Base-by-base conservation (phyloP, 192 early-diverging fungal species). In the Chytriomyces sp. region DNA sequence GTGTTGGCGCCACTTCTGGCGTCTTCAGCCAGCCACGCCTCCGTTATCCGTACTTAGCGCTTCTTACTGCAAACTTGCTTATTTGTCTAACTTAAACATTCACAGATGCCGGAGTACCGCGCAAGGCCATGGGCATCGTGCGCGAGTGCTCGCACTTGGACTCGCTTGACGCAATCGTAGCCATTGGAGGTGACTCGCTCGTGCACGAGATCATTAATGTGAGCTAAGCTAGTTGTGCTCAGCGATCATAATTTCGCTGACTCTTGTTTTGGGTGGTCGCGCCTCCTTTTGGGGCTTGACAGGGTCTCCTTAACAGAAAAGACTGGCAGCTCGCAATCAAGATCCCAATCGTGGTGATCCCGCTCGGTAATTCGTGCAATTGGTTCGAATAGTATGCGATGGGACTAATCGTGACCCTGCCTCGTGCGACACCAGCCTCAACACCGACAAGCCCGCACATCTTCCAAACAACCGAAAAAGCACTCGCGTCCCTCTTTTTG, bases 201-300 rank as follows among this genome's bases (percentile, higher is more conserved):
- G 19, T 58, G 25, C 56, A 58, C 31, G 56, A 58, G 31, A 31
- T 58, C 28, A 10, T 58, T 28, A 58, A 58, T 28, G 56, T 58
- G 28, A 14, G 14, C 31, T 22, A 22, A 14, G 22, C 44, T n/a
- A 49, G 22, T 49, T 22, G n/a, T n/a, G n/a, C n/a, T n/a, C n/a
- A n/a, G n/a, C n/a, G n/a, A n/a, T 58, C 31, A 31, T 58, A 5
- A 58, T 22, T 22, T 49, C n/a, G 44, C 12, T 22, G 0, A 28
- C 56, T 31, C n/a, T 28, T 28, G 17, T 58, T 14, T 58, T 58
- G n/a, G n/a, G 17, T 14, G 17, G 28, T 31, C 31, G 17, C 17
- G 17, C 14, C n/a, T 3, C 56, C 2, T 58, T 31, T 28, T 58
- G n/a, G n/a, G n/a, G n/a, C 56, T 31, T 28, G 4, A 7, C 17